Percentiles rank a stretch among this genome's conserved stretches.
Evolutionary conservation across 495 filamentous ascomycete genomes (phyloP).

Genomic region (Talaromyces proteolyticus): DNA sequence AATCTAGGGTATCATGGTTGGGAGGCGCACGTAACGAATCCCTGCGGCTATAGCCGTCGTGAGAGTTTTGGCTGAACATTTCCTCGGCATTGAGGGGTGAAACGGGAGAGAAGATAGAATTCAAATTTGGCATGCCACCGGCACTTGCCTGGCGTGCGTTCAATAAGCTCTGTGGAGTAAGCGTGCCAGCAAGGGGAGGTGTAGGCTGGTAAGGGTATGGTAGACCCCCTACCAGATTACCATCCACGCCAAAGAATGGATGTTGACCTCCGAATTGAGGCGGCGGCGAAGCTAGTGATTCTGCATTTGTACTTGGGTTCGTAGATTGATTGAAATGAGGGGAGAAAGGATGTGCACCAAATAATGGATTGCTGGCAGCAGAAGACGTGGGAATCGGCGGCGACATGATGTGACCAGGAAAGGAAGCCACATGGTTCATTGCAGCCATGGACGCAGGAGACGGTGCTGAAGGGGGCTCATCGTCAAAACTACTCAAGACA

Average conservation of each 20-base stretch:
- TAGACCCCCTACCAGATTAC: conserved; percentile 28
- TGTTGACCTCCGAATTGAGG: conserved; percentile 39
- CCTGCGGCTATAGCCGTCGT: background rate
- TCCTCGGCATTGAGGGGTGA: conserved; percentile 35
- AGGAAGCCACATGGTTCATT: conserved; percentile 53
- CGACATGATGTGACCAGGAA: conserved; percentile 52
- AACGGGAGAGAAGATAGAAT: conserved; percentile 38
- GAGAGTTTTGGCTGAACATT: conserved; percentile 17
- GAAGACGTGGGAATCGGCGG: conserved; percentile 46
- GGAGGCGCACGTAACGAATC: background rate
- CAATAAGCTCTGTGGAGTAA: conserved; percentile 39
- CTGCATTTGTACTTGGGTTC: conserved; percentile 52
- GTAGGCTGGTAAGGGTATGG: conserved; percentile 41
- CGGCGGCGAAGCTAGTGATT: conserved; percentile 53
- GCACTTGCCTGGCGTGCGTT: conserved; percentile 32
- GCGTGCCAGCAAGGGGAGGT: conserved; percentile 34
- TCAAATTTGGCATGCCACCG: conserved; percentile 29
- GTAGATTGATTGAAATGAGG: conserved; percentile 44
- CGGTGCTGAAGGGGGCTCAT: conserved; percentile 60
- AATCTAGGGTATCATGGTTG: background rate
- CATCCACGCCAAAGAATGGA: conserved; percentile 37
- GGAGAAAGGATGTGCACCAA: conserved; percentile 32
- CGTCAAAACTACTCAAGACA: conserved; percentile 71
- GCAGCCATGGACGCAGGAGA: conserved; percentile 67
- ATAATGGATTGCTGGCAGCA: conserved; percentile 34